A percentile compares a stretch with the other conserved stretches of the same genome.
Evolutionary conservation across 805 yeast species (phyloP).

Genomic region (Pichia heedii): DNA sequence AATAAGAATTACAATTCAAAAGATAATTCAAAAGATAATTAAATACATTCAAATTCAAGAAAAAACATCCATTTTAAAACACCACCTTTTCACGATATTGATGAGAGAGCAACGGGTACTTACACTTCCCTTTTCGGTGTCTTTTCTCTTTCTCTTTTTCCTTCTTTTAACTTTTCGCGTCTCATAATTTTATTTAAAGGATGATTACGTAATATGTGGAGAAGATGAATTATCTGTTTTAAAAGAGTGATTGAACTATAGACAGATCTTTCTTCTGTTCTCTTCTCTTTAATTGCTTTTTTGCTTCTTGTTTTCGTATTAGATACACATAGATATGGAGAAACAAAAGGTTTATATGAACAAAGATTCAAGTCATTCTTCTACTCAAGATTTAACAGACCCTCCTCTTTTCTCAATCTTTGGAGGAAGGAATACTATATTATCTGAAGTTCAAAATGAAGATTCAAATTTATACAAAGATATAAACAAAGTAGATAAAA

Average conservation of each 20-base stretch:
- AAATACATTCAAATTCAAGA: no score
- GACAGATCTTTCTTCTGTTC: no score
- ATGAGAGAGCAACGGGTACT: background rate
- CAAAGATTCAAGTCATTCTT: background rate
- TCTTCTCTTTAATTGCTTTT: no score
- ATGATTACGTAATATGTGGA: no score
- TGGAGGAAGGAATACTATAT: constrained; percentile 16
- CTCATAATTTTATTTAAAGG: no score
- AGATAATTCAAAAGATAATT: background rate
- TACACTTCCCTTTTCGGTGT: background rate
- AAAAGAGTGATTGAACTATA: no score
- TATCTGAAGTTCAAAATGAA: constrained; percentile 16
- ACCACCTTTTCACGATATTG: no score
- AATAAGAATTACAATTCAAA: no score
- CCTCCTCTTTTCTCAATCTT: constrained; percentile 23
- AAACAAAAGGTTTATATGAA: background rate
- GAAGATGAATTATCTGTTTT: no score
- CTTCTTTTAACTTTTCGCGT: background rate
- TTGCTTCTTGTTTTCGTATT: no score
- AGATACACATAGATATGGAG: no score
- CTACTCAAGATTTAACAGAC: constrained; percentile 15
- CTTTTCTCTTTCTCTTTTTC: background rate
- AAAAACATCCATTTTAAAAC: no score
- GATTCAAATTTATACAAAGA: background rate
- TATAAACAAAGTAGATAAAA: background rate